Evolutionary conservation across 257 asterid species (phyloP), one percentile per base, ranked within the genome.

Genomic region (Jacaranda copaia): DNA sequence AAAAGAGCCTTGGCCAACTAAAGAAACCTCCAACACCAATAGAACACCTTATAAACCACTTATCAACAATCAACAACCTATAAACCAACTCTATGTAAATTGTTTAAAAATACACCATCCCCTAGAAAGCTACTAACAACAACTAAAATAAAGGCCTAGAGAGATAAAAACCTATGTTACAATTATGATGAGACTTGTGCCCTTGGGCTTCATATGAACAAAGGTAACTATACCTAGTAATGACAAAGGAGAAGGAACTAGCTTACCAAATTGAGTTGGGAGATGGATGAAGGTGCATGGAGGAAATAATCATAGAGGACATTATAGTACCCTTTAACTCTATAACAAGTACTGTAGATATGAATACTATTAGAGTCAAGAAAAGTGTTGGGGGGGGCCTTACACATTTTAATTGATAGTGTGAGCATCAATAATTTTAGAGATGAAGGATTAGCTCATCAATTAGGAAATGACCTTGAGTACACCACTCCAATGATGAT

Each of bases 181-280:
- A 59, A 73, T 15, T 73, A 70, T 42, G 69, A 60, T 59, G 78
- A 73, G 14, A 19, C 12, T 1, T 57, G 10, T 6, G 5, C 10
- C 5, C 19, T 19, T 0, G 78, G 78, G 0, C 78, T n/a, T n/a
- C 20, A 5, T 73, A 70, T 5, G 19, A 73, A 11, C 20, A 39
- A 1, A 45, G 57, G 8, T 12, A n/a, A 18, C 11, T 48, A 5
- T 70, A 25, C n/a, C 13, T 35, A 1, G n/a, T 71, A 0, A 53
- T 71, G 3, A 12, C 43, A 3, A 51, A 39, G 13, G 65, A 12
- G 3, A 46, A 71, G 46, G 20, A 48, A 0, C 55, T 8, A 43
- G 49, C 49, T 43, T 43, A 5, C 10, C 10, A 4, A n/a, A 19
- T 3, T 1, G 32, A 3, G 32, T 5, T 14, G 7, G 61, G 38